These are phyloP conservation scores for Solanum dulcamara DNA, from an alignment of 257 asterid genomes.

Conservation along the genomic window DNA sequence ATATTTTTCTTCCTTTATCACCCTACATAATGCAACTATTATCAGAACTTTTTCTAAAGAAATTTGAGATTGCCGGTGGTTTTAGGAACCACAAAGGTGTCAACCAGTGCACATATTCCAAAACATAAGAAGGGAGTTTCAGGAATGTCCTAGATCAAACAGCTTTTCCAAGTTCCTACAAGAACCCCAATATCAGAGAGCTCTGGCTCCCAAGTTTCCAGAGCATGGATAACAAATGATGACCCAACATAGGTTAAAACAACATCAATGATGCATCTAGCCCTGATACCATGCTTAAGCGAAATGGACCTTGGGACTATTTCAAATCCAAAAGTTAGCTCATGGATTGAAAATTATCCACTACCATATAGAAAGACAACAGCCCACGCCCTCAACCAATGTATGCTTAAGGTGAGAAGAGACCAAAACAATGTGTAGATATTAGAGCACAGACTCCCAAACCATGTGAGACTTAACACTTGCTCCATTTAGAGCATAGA, in stretches of 20 bases:
- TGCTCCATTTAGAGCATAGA: neutral
- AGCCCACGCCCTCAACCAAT: neutral
- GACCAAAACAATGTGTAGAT: neutral
- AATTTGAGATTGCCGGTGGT: neutral
- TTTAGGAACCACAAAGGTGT: neutral
- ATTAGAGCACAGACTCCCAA: neutral
- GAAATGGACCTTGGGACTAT: neutral
- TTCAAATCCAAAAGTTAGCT: neutral
- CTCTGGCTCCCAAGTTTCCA: neutral
- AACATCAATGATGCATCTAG: neutral
- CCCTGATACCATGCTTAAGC: neutral
- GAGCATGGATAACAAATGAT: neutral
- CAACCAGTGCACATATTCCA: neutral
- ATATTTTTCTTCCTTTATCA: conserved; percentile 67
- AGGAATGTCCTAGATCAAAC: neutral
- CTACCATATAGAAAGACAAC: neutral
- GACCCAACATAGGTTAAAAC: neutral
- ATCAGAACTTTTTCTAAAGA: neutral
- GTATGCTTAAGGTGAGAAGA: neutral
- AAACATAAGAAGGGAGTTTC: neutral
- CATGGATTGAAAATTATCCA: neutral
- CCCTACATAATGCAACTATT: conserved; percentile 28
- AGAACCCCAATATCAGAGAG: neutral
- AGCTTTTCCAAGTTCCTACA: neutral
- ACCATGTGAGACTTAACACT: neutral